These are phyloP conservation scores for Blyttiomyces sp. DNA, from an alignment of 371 early-diverging fungal genomes.

Conservation along the genomic window DNA sequence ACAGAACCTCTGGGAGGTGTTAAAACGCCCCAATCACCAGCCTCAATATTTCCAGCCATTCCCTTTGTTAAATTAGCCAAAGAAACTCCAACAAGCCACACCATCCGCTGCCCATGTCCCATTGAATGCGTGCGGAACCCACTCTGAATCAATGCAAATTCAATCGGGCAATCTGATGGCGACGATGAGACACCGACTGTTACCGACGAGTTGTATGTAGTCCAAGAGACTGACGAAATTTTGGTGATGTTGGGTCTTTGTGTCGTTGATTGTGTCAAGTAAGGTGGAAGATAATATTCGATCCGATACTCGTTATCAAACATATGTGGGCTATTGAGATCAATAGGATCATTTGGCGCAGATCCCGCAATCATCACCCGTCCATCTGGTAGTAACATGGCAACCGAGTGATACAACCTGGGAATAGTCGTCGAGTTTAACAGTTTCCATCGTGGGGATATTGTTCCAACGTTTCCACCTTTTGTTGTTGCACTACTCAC, in stretches of 20 bases:
- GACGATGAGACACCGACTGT: too few relatives aligned
- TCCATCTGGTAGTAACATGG: constrained; percentile 58
- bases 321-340: neutral
- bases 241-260: neutral
- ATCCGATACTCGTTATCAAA: constrained; percentile 10
- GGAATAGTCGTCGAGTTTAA: constrained; percentile 55
- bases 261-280: neutral
- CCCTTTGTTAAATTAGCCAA: too few relatives aligned
- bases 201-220: too few relatives aligned
- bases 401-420: constrained; percentile 68
- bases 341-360: constrained; percentile 35
- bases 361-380: constrained; percentile 51
- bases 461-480: too few relatives aligned
- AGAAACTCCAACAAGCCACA: too few relatives aligned
- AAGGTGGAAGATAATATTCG: constrained; percentile 15
- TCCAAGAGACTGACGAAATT: too few relatives aligned
- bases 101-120: constrained; percentile 3
- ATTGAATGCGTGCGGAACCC: constrained; percentile 20
- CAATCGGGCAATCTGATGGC: neutral
- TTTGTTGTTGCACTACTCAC: too few relatives aligned
- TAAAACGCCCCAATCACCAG: neutral
- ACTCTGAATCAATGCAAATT: constrained; percentile 1
- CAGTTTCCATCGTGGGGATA: constrained; percentile 16
- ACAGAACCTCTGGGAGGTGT: constrained; percentile 8
- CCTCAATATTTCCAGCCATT: too few relatives aligned